Percentiles rank a stretch among this genome's conserved stretches.
phyloP scores from a whole-genome alignment of 345 rosid genomes.

The Trapa bicornis region DNA sequence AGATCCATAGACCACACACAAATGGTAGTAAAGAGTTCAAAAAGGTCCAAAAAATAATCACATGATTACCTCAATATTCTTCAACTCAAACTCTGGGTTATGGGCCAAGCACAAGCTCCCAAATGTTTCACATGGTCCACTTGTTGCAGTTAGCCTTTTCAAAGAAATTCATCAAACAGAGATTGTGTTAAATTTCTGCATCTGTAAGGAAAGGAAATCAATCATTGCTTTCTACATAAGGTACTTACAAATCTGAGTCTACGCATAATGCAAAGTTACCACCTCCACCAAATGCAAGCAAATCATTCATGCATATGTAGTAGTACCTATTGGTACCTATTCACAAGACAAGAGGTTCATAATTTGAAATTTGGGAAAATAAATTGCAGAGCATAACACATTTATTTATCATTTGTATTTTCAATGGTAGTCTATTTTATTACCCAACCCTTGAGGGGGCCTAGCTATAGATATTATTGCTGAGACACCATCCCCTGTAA shows the following conservation, averaged over 20 bases:
- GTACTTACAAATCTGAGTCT: slow-evolving; percentile 79
- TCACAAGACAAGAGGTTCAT: not conserved
- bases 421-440: not conserved
- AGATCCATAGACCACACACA: not conserved
- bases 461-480: not conserved
- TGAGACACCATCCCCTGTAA: not conserved
- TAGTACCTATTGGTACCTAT: slow-evolving; percentile 93
- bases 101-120: slow-evolving; percentile 79
- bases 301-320: slow-evolving; percentile 68
- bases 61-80: slow-evolving; percentile 68
- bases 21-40: not conserved
- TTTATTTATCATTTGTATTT: not conserved
- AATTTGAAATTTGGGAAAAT: not conserved
- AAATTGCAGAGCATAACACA: not conserved
- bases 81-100: slow-evolving; percentile 51
- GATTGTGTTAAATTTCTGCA: not conserved
- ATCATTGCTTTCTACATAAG: slow-evolving; percentile 1
- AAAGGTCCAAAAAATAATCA: not conserved
- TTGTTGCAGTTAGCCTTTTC: slow-evolving; percentile 69
- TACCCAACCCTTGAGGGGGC: not conserved
- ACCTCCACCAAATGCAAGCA: slow-evolving; percentile 86
- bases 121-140: slow-evolving; percentile 78
- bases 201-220: not conserved
- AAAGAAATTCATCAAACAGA: slow-evolving; percentile 7
- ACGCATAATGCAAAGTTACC: slow-evolving; percentile 67